Percentiles rank a stretch among this genome's conserved stretches.
These are phyloP conservation scores for Adansonia grandidieri DNA, from an alignment of 441 rosid genomes.

Conservation along the genomic window DNA sequence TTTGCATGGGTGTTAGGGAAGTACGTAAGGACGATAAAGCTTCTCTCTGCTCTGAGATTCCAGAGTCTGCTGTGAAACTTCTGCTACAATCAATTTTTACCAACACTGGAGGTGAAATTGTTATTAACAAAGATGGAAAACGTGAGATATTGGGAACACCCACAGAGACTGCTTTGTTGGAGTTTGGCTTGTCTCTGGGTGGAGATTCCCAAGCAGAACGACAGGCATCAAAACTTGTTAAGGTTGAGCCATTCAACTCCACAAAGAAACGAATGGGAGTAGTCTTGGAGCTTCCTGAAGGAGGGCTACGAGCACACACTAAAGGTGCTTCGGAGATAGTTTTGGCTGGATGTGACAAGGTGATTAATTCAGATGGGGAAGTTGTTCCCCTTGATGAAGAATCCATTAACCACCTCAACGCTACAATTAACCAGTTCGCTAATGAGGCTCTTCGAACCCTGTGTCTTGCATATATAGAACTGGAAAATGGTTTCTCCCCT, in stretches of 20 bases:
- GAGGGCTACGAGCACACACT: conserved; percentile 55
- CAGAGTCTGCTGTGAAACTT: conserved; percentile 57
- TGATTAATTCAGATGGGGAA: conserved; percentile 55
- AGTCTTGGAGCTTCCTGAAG: conserved; percentile 63
- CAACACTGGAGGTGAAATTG: conserved; percentile 86
- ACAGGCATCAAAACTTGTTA: conserved; percentile 54
- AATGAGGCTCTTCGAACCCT: conserved; percentile 77
- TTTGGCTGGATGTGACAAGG: conserved; percentile 62
- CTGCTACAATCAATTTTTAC: conserved; percentile 74
- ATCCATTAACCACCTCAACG: conserved; percentile 47
- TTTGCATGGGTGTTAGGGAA: conserved; percentile 60
- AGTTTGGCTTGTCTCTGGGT: conserved; percentile 81
- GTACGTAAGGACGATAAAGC: conserved; percentile 40
- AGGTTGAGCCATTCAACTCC: conserved; percentile 83
- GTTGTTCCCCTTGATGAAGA: conserved; percentile 60
- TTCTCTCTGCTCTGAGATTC: conserved; percentile 56
- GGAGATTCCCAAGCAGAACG: conserved; percentile 67
- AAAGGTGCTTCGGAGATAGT: conserved; percentile 81
- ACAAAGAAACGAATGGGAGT: conserved; percentile 77
- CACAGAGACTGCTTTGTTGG: conserved; percentile 77
- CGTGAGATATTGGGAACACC: conserved; percentile 80
- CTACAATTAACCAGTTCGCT: conserved; percentile 65
- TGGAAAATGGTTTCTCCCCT: conserved; percentile 55
- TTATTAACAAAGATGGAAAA: conserved; percentile 57
- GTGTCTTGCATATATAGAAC: conserved; percentile 62